Evolutionary conservation across 352 stramenopile genomes (phyloP), one percentile per base, ranked within the genome.

Genomic region (Phytopythium aichiense): DNA sequence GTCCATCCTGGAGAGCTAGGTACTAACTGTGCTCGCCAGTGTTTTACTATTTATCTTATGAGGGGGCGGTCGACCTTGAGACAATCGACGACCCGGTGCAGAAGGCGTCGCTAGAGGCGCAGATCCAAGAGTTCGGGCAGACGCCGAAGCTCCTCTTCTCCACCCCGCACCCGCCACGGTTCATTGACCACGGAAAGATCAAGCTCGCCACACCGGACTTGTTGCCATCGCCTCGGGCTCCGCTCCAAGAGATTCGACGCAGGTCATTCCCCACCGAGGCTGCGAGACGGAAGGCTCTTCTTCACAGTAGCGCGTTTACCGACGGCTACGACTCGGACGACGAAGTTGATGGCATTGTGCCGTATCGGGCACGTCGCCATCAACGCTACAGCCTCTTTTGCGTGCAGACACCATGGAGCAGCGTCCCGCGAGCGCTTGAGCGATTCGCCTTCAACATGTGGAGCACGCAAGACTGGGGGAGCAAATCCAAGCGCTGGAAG

Each of bases 41-140:
- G 73, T 96, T 96, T 70, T 94, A 96, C 65, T 94, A 94, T 82
- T 81, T 96, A 73, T 94, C 87, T 40, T 96, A 96, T 53, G 87
- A 96, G 60, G 87, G 87, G 35, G 84, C 87, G 0, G 81, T 94
- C 16, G 84, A 96, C 54, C 63, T 96, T n/a, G 82, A 94, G 56
- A 74, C 71, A 2, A 74, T 96, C 25, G 79, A 84, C 3, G 92
- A 98, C 69, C 84, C 84, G 5, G 69, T 98, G 33, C 82, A 98
- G 67, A 86, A 94, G 62, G 88, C 92, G 58, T 98, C 96, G 8
- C 89, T 98, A 7, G 88, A 97, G 65, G 82, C 81, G 1, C 93
- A 98, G 68, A 98, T 98, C 56, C 87, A 96, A 66, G 88, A 97
- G 58, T 97, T 97, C 67, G 91, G 91, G 0, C 91, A 97, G 64